A percentile compares a stretch with the other conserved stretches of the same genome.
Conservation (phyloP, 2,329 filamentous ascomycete genomes). For the Chrysoporthe puriensis region DNA sequence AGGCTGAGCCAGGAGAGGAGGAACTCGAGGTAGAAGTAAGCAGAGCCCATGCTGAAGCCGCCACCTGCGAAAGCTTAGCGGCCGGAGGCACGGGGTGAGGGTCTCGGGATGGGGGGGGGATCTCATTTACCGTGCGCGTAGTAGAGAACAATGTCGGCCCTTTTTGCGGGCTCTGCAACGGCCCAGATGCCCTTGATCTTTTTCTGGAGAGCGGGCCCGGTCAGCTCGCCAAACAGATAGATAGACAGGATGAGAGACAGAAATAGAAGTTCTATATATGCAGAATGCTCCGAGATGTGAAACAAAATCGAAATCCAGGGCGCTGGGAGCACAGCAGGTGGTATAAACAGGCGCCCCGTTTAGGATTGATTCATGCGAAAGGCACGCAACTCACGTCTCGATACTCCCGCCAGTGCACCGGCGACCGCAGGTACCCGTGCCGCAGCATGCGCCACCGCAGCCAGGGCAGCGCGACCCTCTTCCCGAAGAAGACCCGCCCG, state of each 20-base stretch:
- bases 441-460: constrained; percentile 74
- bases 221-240: not conserved
- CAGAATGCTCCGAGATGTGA: too few relatives aligned
- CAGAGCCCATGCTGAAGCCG: constrained; percentile 81
- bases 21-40: constrained; percentile 85
- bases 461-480: constrained; percentile 73
- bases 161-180: constrained; percentile 58
- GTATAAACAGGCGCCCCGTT: not conserved
- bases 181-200: constrained; percentile 72
- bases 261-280: too few relatives aligned
- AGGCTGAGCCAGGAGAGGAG: constrained; percentile 72
- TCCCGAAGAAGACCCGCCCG: constrained; percentile 78
- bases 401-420: constrained; percentile 65
- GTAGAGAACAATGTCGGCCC: constrained; percentile 78
- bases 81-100: not conserved
- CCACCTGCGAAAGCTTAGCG: constrained; percentile 57
- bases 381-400: constrained; percentile 45
- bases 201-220: constrained; percentile 36
- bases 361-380: not conserved
- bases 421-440: constrained; percentile 66
- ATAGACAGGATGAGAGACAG: not conserved
- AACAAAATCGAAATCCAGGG: not conserved
- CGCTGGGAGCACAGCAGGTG: too few relatives aligned
- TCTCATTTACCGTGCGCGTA: constrained; percentile 70
- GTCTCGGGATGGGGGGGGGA: not conserved